Evolutionary conservation across 257 asterid species (phyloP).

Genomic region (Solanum pennellii): DNA sequence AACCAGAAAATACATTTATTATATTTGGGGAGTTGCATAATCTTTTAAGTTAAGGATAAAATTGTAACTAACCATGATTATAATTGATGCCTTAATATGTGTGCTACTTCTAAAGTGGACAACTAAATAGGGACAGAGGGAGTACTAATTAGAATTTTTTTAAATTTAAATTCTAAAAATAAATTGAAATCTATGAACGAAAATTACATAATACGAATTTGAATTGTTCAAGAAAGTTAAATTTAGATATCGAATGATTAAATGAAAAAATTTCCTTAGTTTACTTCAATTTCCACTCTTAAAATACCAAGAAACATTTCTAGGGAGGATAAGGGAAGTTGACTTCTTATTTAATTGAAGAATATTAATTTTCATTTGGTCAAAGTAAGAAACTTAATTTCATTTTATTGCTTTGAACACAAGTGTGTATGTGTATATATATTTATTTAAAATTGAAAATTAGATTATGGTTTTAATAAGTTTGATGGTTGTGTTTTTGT

Average conservation of each 20-base stretch:
- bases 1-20: too few relatives aligned
- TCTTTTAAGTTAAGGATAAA: too few relatives aligned
- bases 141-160: too few relatives aligned
- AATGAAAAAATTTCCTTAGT: background rate
- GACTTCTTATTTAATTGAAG: background rate
- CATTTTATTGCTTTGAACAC: background rate
- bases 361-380: background rate
- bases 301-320: background rate
- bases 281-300: constrained; percentile 1
- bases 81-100: too few relatives aligned
- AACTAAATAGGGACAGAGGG: too few relatives aligned
- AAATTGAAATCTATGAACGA: too few relatives aligned
- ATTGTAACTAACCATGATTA: too few relatives aligned
- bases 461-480: background rate
- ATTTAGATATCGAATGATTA: background rate
- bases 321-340: background rate
- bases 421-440: too few relatives aligned
- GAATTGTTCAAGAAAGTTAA: background rate
- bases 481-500: background rate
- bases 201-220: background rate
- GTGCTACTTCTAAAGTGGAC: too few relatives aligned
- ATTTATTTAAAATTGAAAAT: background rate
- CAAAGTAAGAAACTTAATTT: background rate
- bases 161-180: too few relatives aligned
- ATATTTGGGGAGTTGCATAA: too few relatives aligned